These are phyloP conservation scores for Monosporascus sp. DNA, from an alignment of 2,329 filamentous ascomycete genomes.

Conservation along the genomic window DNA sequence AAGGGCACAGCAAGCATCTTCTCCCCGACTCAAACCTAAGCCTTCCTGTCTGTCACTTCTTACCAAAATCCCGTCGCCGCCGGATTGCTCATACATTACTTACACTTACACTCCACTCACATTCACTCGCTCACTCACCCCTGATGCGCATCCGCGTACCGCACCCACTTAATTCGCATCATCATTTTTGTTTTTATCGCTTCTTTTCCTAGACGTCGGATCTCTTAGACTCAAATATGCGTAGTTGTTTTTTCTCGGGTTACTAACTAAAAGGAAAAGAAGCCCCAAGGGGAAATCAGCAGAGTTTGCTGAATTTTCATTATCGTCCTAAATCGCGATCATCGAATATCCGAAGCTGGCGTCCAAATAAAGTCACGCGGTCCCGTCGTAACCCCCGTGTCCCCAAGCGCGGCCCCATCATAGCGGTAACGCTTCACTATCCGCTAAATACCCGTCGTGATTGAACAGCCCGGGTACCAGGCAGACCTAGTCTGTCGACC, in stretches of 20 bases:
- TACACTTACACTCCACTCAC: not conserved
- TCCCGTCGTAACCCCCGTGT: slow-evolving; percentile 2
- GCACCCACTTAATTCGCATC: not conserved
- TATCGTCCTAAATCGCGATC: not conserved
- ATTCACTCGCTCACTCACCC: not conserved
- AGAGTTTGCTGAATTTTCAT: not conserved
- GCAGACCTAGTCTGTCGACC: slow-evolving; percentile 35
- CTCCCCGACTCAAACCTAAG: not conserved
- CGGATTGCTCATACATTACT: not conserved
- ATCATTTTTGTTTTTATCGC: not conserved
- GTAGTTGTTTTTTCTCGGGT: not conserved
- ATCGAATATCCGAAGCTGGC: not conserved
- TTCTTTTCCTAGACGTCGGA: not conserved
- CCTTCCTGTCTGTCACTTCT: not conserved
- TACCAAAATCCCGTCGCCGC: not conserved
- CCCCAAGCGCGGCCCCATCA: slow-evolving; percentile 20
- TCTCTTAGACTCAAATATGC: not conserved
- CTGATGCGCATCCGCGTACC: not conserved
- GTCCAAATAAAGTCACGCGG: not conserved
- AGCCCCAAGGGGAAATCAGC: not conserved
- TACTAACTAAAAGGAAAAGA: not conserved
- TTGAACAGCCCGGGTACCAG: slow-evolving; percentile 16
- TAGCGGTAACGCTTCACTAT: not conserved
- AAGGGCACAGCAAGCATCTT: not conserved
- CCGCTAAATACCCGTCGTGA: slow-evolving; percentile 9